These are phyloP conservation scores for Xerocomellus intermedius DNA, from an alignment of 768 basidiomycete species.

Conservation along the genomic window DNA sequence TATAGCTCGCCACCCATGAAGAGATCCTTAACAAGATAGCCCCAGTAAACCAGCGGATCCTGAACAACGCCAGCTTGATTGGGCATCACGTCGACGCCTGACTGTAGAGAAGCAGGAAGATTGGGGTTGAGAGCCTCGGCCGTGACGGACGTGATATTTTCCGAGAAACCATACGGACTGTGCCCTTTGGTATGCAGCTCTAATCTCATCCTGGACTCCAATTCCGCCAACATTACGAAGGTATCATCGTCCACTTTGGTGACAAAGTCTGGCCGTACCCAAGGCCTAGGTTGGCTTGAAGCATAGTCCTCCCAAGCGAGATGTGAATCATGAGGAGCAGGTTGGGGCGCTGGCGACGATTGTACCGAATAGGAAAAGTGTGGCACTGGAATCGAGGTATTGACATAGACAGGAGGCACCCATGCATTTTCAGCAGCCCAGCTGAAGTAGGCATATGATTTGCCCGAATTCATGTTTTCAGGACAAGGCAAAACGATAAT, in stretches of 20 bases:
- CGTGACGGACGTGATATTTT: conserved; percentile 5
- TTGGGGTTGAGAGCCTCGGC: background rate
- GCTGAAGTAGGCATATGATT: conserved; percentile 86
- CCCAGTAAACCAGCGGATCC: conserved; percentile 85
- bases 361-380: conserved; percentile 66
- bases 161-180: conserved; percentile 20
- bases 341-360: conserved; percentile 51
- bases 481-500: conserved; percentile 77
- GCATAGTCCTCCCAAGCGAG: conserved; percentile 51
- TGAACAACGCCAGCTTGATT: conserved; percentile 19
- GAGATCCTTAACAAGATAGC: conserved; percentile 84
- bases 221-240: conserved; percentile 91
- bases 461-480: conserved; percentile 97
- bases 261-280: conserved; percentile 89
- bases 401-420: conserved; percentile 75
- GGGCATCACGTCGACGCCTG: background rate
- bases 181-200: conserved; percentile 55
- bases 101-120: background rate
- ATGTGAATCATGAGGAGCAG: conserved; percentile 73
- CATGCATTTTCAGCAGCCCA: conserved; percentile 92
- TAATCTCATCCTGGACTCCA: conserved; percentile 84
- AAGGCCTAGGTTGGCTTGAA: conserved; percentile 47
- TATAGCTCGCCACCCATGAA: conserved; percentile 98
- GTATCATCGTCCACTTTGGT: conserved; percentile 95
- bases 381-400: conserved; percentile 42